Evolutionary conservation across 257 asterid genomes (phyloP), one percentile per base, ranked within the genome.

Genomic region (Solanum ahanhuiri): DNA sequence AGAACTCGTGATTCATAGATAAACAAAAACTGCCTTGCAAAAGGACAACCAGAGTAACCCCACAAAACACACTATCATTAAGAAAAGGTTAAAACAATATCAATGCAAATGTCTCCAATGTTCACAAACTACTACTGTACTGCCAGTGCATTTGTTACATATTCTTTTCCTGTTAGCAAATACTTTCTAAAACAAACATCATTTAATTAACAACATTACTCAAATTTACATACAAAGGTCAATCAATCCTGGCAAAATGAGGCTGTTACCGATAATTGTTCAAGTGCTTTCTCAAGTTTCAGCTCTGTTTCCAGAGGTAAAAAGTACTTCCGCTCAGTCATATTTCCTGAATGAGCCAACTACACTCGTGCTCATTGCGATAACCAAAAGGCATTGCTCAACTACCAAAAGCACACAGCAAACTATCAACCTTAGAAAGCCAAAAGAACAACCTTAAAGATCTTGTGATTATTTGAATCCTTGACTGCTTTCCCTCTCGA

Each of bases 361-460:
- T 37, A 39, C 83, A 75, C 33, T 35, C 82, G 6, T 31, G 41
- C 41, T 72, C 51, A 75, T n/a, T 7, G 51, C 18, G 43, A 70
- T 31, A 70, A 70, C 77, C 77, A 15, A 70, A 70, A 17, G 43
- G 43, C 77, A 31, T 70, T 70, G 43, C 23, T 72, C 81, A 72
- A 35, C 51, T 72, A 72, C 81, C 81, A 70, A 72, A 33, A 72
- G 18, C 60, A 5, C 89, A 84, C 92, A 86, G 89, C 94, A 91
- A 88, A 87, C 82, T 88, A 86, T 71, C 23, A 88, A 88, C 81
- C 85, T 72, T 85, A 58, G 86, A 85, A 83, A 88, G 94, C 91
- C 85, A 89, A 71, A 82, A 90, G 89, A 79, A 90, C 97, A 93
- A 93, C 96, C 94, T 89, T 85, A 69, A 91, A 41, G 81, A 54